Conservation (phyloP, 345 rosid genomes). For the Ricinus communis region DNA sequence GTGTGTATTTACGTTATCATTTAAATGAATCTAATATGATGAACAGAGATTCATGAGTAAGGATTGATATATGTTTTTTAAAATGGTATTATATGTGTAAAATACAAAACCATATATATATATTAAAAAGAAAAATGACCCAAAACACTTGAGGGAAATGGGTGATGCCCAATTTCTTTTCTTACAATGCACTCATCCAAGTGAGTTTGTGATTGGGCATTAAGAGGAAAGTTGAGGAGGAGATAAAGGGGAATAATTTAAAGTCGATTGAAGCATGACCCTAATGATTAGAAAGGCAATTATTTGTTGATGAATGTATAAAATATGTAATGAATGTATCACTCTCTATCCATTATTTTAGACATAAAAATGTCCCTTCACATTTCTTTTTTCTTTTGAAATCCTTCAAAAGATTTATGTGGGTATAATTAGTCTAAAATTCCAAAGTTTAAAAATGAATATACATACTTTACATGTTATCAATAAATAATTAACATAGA, state of each 20-base stretch:
- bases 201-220: constrained; percentile 14
- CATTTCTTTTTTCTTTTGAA: neutral
- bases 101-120: too few species aligned
- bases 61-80: too few species aligned
- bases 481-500: too few species aligned
- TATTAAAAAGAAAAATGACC: too few species aligned
- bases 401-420: neutral
- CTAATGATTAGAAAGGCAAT: constrained; percentile 39
- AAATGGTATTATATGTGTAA: too few species aligned
- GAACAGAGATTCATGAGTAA: too few species aligned
- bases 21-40: too few species aligned
- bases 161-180: neutral
- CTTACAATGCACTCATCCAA: neutral
- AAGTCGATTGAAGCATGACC: constrained; percentile 26
- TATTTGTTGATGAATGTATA: constrained; percentile 24
- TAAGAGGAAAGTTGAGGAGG: constrained; percentile 13
- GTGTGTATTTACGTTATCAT: too few species aligned
- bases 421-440: too few species aligned
- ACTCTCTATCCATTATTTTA: neutral
- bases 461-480: too few species aligned
- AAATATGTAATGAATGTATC: neutral
- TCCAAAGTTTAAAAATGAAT: too few species aligned
- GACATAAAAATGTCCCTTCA: constrained; percentile 13
- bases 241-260: constrained; percentile 25
- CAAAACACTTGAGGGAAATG: too few species aligned